phyloP scores from a whole-genome alignment of 345 rosid species.

The Populus deltoides region DNA sequence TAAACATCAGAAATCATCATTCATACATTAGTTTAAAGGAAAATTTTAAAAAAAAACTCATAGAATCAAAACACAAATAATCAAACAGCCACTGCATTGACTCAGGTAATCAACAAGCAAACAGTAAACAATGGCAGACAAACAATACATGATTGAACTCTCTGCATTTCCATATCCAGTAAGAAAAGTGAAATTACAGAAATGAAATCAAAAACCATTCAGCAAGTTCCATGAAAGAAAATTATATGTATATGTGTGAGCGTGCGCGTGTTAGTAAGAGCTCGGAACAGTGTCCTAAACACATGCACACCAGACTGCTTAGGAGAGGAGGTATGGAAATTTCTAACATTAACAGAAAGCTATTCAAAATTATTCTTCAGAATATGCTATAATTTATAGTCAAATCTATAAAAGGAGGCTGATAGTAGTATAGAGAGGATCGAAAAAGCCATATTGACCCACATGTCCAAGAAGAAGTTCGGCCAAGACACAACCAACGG shows the following conservation, averaged over 20 bases:
- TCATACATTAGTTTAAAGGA: not conserved
- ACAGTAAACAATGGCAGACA: not conserved
- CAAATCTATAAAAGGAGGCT: not conserved
- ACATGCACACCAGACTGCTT: not conserved
- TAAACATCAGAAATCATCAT: slow-evolving; percentile 8
- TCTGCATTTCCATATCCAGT: not conserved
- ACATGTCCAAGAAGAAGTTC: slow-evolving; percentile 96
- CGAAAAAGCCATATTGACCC: slow-evolving; percentile 2
- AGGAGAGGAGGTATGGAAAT: not conserved
- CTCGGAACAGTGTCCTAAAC: not conserved
- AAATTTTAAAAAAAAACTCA: not conserved
- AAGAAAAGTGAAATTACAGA: not conserved
- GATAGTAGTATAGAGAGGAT: no score
- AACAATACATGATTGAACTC: not conserved
- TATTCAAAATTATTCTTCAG: not conserved
- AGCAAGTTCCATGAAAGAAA: not conserved
- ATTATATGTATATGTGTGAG: not conserved
- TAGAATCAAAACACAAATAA: not conserved
- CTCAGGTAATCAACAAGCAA: not conserved
- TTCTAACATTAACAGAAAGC: not conserved
- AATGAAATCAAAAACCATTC: not conserved
- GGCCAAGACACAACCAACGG: slow-evolving; percentile 92
- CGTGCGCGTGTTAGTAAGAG: not conserved
- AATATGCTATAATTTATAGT: not conserved
- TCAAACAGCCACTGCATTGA: not conserved